Evolutionary conservation across 345 rosid species (phyloP).

Genomic region (Populus alba): DNA sequence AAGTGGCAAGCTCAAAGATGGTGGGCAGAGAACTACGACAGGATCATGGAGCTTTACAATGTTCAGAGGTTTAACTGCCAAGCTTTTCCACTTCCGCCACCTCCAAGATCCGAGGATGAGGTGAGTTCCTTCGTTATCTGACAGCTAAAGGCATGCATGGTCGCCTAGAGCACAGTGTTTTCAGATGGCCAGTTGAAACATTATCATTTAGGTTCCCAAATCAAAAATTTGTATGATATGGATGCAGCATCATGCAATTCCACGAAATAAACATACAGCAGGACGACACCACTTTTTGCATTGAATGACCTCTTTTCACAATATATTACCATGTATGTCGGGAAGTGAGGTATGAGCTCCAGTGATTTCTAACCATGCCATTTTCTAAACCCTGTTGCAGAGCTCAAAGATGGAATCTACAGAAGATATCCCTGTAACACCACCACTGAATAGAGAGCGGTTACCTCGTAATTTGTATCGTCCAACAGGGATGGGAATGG

Average conservation of each 20-base stretch:
- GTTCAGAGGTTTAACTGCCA: slow-evolving; percentile 31
- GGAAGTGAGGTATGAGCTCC: background rate
- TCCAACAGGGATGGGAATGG: slow-evolving; percentile 29
- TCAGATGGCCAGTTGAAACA: background rate
- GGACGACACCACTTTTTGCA: background rate
- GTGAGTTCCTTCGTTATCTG: slow-evolving; percentile 4
- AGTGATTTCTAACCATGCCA: background rate
- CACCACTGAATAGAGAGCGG: slow-evolving; percentile 49
- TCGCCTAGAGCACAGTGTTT: background rate
- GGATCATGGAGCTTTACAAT: slow-evolving; percentile 36
- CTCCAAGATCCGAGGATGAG: slow-evolving; percentile 34
- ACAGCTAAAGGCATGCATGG: background rate
- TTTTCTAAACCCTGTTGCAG: slow-evolving; percentile 18
- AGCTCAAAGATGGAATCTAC: slow-evolving; percentile 29
- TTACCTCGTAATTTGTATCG: slow-evolving; percentile 42
- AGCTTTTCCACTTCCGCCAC: slow-evolving; percentile 35
- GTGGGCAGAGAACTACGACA: slow-evolving; percentile 39
- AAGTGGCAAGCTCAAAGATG: slow-evolving; percentile 39
- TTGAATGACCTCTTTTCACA: background rate
- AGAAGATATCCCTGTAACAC: slow-evolving; percentile 31
- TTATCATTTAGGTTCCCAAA: background rate
- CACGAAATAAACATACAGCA: background rate
- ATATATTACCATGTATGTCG: background rate
- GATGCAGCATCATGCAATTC: background rate
- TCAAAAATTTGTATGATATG: background rate